These are phyloP conservation scores for Moricandia moricandioides DNA, from an alignment of 345 rosid genomes.

Conservation along the genomic window DNA sequence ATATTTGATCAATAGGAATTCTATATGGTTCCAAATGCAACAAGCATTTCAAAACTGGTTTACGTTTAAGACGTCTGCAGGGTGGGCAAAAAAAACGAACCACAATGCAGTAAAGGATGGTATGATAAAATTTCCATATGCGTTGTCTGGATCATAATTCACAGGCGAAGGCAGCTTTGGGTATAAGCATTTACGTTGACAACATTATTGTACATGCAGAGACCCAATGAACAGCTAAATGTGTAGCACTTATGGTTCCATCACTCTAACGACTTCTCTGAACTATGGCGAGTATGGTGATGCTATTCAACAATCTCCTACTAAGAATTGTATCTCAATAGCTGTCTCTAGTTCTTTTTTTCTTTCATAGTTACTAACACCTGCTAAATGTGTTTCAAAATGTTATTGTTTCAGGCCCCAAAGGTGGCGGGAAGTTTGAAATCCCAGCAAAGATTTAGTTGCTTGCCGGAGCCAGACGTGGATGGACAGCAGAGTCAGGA, in stretches of 20 bases:
- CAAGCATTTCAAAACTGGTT: neutral
- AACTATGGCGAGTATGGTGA: slow-evolving; percentile 67
- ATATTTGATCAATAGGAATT: neutral
- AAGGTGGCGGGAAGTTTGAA: slow-evolving; percentile 64
- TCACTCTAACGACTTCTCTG: slow-evolving; percentile 40
- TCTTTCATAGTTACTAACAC: neutral
- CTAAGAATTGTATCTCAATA: slow-evolving; percentile 46
- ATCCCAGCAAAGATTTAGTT: slow-evolving; percentile 69
- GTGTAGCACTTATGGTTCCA: slow-evolving; percentile 71
- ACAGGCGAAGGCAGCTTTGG: slow-evolving; percentile 79
- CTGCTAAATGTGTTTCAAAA: neutral
- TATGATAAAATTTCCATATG: neutral
- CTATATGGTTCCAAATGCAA: too few relatives aligned
- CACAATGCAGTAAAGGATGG: neutral
- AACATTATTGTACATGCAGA: slow-evolving; percentile 72
- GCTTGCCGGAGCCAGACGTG: slow-evolving; percentile 54
- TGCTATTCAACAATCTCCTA: slow-evolving; percentile 55
- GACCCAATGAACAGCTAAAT: slow-evolving; percentile 63
- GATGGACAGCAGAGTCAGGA: slow-evolving; percentile 91
- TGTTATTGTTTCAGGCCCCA: slow-evolving; percentile 47
- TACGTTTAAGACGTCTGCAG: neutral
- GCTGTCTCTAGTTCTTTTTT: neutral
- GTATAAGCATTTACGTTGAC: slow-evolving; percentile 55
- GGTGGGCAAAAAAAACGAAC: neutral
- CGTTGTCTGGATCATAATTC: slow-evolving; percentile 15